Conservation (phyloP, 2,329 filamentous ascomycete species). For the Karstenula rhodostoma region DNA sequence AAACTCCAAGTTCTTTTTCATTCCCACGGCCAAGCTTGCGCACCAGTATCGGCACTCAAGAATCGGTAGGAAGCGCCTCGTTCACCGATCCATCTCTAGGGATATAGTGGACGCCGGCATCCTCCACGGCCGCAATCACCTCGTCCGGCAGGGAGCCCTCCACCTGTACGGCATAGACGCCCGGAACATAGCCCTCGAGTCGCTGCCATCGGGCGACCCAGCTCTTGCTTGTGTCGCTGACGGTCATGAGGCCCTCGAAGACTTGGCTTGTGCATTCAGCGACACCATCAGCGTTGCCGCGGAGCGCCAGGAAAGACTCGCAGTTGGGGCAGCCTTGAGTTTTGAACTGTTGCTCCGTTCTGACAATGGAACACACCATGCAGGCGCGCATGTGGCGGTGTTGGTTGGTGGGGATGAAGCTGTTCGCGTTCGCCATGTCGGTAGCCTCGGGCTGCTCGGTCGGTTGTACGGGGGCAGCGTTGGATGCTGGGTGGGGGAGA, state of each 20-base stretch:
- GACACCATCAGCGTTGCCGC: conserved; percentile 79
- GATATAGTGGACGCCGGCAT: conserved; percentile 68
- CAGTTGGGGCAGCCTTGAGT: conserved; percentile 94
- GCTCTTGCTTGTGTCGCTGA: conserved; percentile 81
- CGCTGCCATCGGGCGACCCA: conserved; percentile 99
- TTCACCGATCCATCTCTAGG: conserved; percentile 54
- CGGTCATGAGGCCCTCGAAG: conserved; percentile 89
- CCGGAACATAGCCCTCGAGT: conserved; percentile 84
- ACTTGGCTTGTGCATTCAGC: conserved; percentile 95
- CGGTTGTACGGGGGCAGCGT: not conserved
- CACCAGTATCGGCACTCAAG: conserved; percentile 2
- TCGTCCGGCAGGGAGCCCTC: conserved; percentile 75
- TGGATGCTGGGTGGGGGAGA: conserved; percentile 6
- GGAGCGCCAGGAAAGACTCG: conserved; percentile 87
- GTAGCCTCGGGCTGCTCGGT: conserved; percentile 29
- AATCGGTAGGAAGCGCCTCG: conserved; percentile 46
- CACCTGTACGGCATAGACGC: conserved; percentile 95
- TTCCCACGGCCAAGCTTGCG: conserved; percentile 5
- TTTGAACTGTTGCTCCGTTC: conserved; percentile 82
- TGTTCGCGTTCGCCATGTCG: conserved; percentile 54
- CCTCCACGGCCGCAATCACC: conserved; percentile 63
- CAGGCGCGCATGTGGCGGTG: conserved; percentile 91
- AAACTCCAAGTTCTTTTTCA: not conserved
- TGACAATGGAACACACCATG: conserved; percentile 98
- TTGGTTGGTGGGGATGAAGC: conserved; percentile 76